These are phyloP conservation scores for Carallia brachiata DNA, from an alignment of 345 rosid species.

Conservation along the genomic window DNA sequence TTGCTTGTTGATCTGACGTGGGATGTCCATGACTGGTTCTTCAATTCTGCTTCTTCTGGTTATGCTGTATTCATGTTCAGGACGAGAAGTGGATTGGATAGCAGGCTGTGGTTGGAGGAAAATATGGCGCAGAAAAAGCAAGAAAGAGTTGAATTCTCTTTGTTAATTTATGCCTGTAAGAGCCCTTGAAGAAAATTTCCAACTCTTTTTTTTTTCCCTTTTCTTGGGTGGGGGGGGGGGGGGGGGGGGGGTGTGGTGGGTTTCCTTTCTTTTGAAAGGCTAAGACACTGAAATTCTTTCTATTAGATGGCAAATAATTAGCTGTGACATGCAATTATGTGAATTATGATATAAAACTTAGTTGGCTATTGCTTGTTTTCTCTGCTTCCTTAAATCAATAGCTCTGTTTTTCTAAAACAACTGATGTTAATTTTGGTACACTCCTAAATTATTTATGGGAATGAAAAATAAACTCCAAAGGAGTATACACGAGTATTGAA, in stretches of 20 bases:
- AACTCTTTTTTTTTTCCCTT: slow-evolving; percentile 5
- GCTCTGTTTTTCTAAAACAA: no score
- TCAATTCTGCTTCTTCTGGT: slow-evolving; percentile 40
- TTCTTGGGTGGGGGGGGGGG: background rate
- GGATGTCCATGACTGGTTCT: slow-evolving; percentile 98
- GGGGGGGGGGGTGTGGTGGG: background rate
- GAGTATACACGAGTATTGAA: slow-evolving; percentile 17
- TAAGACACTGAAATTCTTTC: slow-evolving; percentile 38
- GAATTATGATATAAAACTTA: slow-evolving; percentile 7
- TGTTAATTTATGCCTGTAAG: slow-evolving; percentile 80
- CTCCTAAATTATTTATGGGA: background rate
- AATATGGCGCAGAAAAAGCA: slow-evolving; percentile 54
- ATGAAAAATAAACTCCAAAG: slow-evolving; percentile 9
- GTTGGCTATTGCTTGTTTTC: background rate
- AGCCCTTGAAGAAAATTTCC: slow-evolving; percentile 22
- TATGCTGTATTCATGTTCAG: slow-evolving; percentile 88
- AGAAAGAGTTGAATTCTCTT: slow-evolving; percentile 64
- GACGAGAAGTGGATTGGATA: slow-evolving; percentile 73
- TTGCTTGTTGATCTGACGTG: slow-evolving; percentile 82
- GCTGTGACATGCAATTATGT: slow-evolving; percentile 25
- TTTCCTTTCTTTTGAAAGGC: slow-evolving; percentile 33
- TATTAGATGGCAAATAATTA: slow-evolving; percentile 16
- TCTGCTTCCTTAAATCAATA: background rate
- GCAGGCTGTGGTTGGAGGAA: slow-evolving; percentile 73
- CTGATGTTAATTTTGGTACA: background rate